Conservation (phyloP, 2,329 filamentous ascomycete species). For the Ophiostoma novo-ulmi region DNA sequence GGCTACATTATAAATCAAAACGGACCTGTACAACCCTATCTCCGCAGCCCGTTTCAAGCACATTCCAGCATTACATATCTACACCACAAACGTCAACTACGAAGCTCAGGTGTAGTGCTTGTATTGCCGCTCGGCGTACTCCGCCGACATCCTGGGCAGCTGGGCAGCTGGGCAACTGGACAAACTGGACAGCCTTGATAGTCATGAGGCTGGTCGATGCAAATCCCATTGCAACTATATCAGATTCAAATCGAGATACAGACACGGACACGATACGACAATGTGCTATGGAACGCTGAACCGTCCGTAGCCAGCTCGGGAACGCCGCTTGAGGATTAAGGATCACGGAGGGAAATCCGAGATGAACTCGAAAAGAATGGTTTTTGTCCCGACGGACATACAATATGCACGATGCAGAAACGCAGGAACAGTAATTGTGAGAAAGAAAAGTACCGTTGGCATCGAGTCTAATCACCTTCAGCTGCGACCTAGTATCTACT, state of each 20-base stretch:
- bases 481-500: not conserved
- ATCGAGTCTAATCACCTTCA: not conserved
- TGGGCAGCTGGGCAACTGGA: not conserved
- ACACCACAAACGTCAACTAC: not conserved
- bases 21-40: not conserved
- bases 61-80: not conserved
- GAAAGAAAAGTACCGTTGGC: not conserved
- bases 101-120: not conserved
- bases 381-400: not conserved
- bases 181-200: not conserved
- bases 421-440: not conserved
- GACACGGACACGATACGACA: not conserved
- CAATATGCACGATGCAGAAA: slow-evolving; percentile 4
- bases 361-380: not conserved
- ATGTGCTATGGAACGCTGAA: not conserved
- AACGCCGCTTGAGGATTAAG: not conserved
- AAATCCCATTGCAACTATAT: not conserved
- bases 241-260: not conserved
- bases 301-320: not conserved
- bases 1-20: not conserved
- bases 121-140: not conserved
- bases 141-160: not conserved
- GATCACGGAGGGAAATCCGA: not conserved
- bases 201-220: not conserved
- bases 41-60: not conserved